phyloP scores from a whole-genome alignment of 225 moss, liverwort and hornwort species.

The Climacium dendroides region DNA sequence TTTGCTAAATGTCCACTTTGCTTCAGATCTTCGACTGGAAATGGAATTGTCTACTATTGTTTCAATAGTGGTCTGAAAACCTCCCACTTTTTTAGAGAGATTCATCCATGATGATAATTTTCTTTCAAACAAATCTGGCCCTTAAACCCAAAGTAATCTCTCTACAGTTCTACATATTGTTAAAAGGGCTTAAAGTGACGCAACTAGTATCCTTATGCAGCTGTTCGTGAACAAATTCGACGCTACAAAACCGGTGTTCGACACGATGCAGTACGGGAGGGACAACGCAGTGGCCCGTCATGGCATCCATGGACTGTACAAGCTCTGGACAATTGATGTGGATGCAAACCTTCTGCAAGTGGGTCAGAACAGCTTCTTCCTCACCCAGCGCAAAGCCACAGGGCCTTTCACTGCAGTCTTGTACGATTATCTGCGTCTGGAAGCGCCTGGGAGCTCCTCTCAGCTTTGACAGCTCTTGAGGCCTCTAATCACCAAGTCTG shows the following conservation, averaged over 20 bases:
- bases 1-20: not conserved
- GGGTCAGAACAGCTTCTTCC: slow-evolving; percentile 60
- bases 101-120: not conserved
- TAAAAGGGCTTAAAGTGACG: not conserved
- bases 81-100: not conserved
- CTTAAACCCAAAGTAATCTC: not conserved
- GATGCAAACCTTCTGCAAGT: slow-evolving; percentile 27
- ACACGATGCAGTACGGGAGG: slow-evolving; percentile 61
- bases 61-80: not conserved
- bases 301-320: slow-evolving; percentile 69
- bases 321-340: slow-evolving; percentile 52
- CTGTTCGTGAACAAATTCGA: slow-evolving; percentile 46
- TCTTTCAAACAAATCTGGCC: not conserved
- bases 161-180: not conserved
- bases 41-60: not conserved
- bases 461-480: not conserved
- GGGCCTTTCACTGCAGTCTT: slow-evolving; percentile 66
- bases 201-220: not conserved
- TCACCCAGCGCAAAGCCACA: slow-evolving; percentile 45
- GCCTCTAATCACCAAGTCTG: not conserved
- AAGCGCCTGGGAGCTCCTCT: slow-evolving; percentile 26
- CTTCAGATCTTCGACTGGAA: not conserved
- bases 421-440: slow-evolving; percentile 85
- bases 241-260: slow-evolving; percentile 27
- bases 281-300: slow-evolving; percentile 82